These are phyloP conservation scores for Ophidiomyces ophidiicola DNA, from an alignment of 2,329 filamentous ascomycete species.

Conservation along the genomic window DNA sequence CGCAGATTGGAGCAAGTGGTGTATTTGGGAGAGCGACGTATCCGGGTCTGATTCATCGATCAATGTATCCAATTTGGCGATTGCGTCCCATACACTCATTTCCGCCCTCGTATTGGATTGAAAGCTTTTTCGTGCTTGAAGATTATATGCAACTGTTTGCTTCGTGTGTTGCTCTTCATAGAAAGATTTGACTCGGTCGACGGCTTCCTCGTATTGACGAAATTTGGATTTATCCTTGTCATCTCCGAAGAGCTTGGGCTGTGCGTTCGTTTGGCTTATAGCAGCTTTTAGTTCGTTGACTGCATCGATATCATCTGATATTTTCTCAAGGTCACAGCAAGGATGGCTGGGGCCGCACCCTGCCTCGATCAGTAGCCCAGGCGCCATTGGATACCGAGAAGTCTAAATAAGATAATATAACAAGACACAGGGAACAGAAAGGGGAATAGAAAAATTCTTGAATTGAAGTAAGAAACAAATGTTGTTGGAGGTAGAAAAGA, in stretches of 20 bases:
- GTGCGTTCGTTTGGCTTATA: background rate
- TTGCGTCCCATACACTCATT: constrained; percentile 84
- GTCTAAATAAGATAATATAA: background rate
- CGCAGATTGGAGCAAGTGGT: constrained; percentile 77
- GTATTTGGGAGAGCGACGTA: constrained; percentile 75
- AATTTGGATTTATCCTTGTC: constrained; percentile 38
- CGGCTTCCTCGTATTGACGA: constrained; percentile 64
- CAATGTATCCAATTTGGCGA: constrained; percentile 82
- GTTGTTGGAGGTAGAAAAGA: background rate
- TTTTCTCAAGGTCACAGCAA: constrained; percentile 10
- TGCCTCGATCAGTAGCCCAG: constrained; percentile 5
- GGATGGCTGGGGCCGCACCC: background rate
- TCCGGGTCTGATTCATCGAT: constrained; percentile 88
- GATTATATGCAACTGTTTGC: constrained; percentile 54
- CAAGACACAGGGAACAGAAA: background rate
- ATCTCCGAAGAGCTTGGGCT: background rate
- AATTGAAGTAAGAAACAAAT: no score
- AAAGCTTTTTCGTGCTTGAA: constrained; percentile 64
- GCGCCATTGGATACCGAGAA: constrained; percentile 11
- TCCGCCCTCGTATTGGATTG: constrained; percentile 54
- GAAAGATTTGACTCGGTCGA: constrained; percentile 66
- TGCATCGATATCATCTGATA: constrained; percentile 45
- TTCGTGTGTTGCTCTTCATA: constrained; percentile 54
- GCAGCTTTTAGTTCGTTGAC: constrained; percentile 48
- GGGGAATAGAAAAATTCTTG: no score